Conservation (phyloP, 2,329 filamentous ascomycete species). For the Rhinocladiella similis region DNA sequence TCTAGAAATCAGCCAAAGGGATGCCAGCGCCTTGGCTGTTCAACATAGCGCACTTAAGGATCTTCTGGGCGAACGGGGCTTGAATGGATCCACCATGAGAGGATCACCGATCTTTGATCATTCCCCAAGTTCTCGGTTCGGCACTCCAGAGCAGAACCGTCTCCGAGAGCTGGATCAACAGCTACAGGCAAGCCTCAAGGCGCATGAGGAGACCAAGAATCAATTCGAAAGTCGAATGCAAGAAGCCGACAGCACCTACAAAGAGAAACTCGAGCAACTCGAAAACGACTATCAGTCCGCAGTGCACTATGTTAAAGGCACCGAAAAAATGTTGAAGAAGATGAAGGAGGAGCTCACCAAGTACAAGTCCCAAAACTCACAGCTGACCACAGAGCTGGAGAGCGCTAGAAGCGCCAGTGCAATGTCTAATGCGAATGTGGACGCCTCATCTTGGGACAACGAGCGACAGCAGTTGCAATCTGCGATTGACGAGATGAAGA, state of each 20-base stretch:
- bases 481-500: constrained; percentile 69
- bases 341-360: constrained; percentile 96
- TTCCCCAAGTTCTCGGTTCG: constrained; percentile 72
- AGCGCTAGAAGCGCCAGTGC: constrained; percentile 59
- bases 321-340: constrained; percentile 98
- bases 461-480: constrained; percentile 69
- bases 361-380: constrained; percentile 82
- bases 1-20: constrained; percentile 81
- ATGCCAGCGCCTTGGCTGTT: constrained; percentile 88
- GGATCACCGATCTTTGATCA: constrained; percentile 68
- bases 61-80: constrained; percentile 82
- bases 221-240: constrained; percentile 77
- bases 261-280: constrained; percentile 88
- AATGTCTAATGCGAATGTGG: constrained; percentile 35
- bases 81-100: constrained; percentile 72
- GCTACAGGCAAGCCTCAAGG: constrained; percentile 71
- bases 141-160: constrained; percentile 75
- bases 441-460: constrained; percentile 67
- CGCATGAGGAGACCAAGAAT: constrained; percentile 82
- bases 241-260: constrained; percentile 84
- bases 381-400: constrained; percentile 79
- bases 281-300: constrained; percentile 98
- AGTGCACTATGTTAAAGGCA: constrained; percentile 96
- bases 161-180: constrained; percentile 86
- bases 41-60: constrained; percentile 94